These are phyloP conservation scores for Elsinoe arachidis DNA, from an alignment of 2,329 filamentous ascomycete species.

Conservation along the genomic window DNA sequence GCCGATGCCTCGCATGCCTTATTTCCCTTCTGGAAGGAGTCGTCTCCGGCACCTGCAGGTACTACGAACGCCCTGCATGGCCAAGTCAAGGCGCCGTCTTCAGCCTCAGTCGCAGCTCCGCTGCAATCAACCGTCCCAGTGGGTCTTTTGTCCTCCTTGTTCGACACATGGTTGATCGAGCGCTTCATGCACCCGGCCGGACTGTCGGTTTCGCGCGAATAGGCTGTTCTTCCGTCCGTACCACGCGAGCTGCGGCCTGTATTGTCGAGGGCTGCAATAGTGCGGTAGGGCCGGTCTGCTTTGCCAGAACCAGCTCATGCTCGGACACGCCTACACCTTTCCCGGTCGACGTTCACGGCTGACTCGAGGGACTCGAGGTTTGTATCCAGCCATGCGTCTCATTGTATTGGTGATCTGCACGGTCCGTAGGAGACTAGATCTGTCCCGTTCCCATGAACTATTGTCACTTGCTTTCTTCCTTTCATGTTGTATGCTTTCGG, in stretches of 20 bases:
- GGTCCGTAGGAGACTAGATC: not conserved
- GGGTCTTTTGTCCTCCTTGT: conserved; percentile 3
- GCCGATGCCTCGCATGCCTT: conserved; percentile 22
- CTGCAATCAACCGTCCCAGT: not conserved
- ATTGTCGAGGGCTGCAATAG: conserved; percentile 8
- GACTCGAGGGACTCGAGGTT: not conserved
- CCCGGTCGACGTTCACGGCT: not conserved
- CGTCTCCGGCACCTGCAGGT: conserved; percentile 29
- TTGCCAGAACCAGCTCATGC: not conserved
- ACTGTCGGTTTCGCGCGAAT: not conserved
- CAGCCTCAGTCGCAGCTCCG: conserved; percentile 6
- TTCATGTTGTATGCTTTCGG: not conserved
- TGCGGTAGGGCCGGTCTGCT: not conserved
- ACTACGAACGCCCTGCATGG: not conserved
- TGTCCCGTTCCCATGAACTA: not conserved
- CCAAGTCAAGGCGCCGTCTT: conserved; percentile 5
- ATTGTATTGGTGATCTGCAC: not conserved
- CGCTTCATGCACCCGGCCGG: not conserved
- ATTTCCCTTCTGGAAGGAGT: conserved; percentile 28
- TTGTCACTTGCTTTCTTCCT: not conserved
- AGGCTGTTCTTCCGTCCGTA: not conserved
- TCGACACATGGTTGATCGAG: conserved; percentile 2
- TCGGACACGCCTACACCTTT: conserved; percentile 2
- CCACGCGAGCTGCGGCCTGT: not conserved
- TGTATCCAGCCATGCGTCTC: not conserved